A percentile compares a stretch with the other conserved stretches of the same genome.
Conservation (phyloP, 495 filamentous ascomycete species). For the Penicillium ochrochloron region DNA sequence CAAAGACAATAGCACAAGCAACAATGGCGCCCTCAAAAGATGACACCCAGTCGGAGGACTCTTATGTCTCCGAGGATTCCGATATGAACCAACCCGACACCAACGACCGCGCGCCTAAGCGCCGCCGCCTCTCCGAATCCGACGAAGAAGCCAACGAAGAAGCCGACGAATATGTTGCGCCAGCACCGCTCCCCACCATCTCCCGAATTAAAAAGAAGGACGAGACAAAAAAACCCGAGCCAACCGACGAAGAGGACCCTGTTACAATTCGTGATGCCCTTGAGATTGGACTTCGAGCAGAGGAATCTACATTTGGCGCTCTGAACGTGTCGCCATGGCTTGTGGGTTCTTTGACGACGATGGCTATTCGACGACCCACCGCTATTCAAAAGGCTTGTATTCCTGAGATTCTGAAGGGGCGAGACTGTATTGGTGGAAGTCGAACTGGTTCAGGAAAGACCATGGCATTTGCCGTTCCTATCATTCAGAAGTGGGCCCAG, state of each 20-base stretch:
- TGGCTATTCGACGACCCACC: constrained; percentile 89
- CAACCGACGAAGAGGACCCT: constrained; percentile 37
- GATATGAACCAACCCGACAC: constrained; percentile 30
- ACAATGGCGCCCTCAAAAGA: constrained; percentile 42
- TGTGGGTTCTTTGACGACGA: constrained; percentile 76
- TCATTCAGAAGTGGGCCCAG: constrained; percentile 89
- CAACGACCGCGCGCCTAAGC: constrained; percentile 44
- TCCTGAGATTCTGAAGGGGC: constrained; percentile 83
- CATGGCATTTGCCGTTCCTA: constrained; percentile 92
- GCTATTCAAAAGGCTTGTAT: constrained; percentile 92
- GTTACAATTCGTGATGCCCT: constrained; percentile 50
- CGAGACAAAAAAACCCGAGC: constrained; percentile 28
- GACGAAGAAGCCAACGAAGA: constrained; percentile 47
- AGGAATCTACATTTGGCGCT: constrained; percentile 69
- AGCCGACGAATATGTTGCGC: constrained; percentile 41
- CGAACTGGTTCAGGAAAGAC: constrained; percentile 98
- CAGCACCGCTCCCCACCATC: constrained; percentile 47
- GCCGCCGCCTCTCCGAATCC: constrained; percentile 50
- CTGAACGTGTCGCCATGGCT: constrained; percentile 87
- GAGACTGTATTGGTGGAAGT: constrained; percentile 93
- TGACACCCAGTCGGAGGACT: constrained; percentile 32
- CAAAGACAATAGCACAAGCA: constrained; percentile 25
- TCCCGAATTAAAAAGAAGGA: constrained; percentile 54
- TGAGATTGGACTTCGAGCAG: constrained; percentile 46
- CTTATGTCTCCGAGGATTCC: constrained; percentile 29